A percentile compares a stretch with the other conserved stretches of the same genome.
Evolutionary conservation across 169 alveolate species (phyloP).

Genomic region (Prorocentrum cordatum): DNA sequence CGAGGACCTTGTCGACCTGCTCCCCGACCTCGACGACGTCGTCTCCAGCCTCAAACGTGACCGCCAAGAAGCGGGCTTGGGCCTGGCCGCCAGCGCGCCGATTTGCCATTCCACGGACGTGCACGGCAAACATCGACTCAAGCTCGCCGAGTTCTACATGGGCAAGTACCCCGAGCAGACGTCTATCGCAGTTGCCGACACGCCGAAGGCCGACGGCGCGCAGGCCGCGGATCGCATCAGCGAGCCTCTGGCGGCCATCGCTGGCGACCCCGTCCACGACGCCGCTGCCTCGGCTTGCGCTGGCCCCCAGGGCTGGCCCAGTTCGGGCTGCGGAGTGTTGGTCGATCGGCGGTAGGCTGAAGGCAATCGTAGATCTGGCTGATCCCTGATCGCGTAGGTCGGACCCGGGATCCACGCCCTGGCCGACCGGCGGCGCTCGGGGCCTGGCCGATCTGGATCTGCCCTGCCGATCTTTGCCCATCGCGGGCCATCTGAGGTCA

Average conservation of each 20-base stretch:
- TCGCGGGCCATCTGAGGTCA: no score
- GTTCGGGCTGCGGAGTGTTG: not conserved
- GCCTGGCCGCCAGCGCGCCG: not conserved
- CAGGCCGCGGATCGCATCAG: not conserved
- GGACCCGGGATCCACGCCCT: no score
- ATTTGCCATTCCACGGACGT: not conserved
- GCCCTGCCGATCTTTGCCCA: no score
- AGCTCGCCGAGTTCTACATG: not conserved
- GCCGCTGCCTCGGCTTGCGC: not conserved
- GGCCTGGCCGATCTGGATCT: no score
- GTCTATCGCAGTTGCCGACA: no score
- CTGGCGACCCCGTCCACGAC: not conserved
- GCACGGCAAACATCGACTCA: not conserved
- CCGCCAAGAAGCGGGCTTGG: not conserved
- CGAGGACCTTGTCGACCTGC: not conserved
- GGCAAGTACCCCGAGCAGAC: no score
- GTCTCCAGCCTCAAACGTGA: not conserved
- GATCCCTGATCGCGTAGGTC: no score
- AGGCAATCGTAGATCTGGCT: no score
- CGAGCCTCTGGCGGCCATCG: not conserved
- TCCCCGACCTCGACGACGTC: not conserved
- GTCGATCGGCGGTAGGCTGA: no score
- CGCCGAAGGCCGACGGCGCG: not conserved
- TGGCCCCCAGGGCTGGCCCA: not conserved
- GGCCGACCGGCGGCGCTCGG: no score